Conservation (phyloP, 768 basidiomycete species). For the Tulasnella sp. region DNA sequence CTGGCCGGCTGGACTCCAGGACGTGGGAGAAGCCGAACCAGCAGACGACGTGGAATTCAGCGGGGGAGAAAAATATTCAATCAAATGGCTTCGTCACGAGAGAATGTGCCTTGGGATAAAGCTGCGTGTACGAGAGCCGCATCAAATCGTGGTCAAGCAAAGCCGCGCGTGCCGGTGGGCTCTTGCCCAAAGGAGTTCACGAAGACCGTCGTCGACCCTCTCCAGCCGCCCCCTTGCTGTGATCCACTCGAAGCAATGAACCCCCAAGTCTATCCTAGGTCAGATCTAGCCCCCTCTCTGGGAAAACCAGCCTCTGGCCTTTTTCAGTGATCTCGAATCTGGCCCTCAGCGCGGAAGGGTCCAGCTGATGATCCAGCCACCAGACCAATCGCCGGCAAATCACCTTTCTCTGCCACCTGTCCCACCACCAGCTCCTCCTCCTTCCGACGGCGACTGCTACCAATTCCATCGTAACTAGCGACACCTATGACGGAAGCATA, state of each 20-base stretch:
- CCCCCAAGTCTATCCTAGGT: background rate
- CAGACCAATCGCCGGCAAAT: conserved; percentile 13
- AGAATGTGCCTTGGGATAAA: background rate
- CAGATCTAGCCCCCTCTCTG: background rate
- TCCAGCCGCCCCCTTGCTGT: background rate
- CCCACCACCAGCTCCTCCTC: conserved; percentile 18
- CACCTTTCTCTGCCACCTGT: conserved; percentile 31
- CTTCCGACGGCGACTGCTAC: background rate
- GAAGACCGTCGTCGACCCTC: background rate
- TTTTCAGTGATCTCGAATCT: background rate
- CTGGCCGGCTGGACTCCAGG: background rate
- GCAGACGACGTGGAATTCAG: background rate
- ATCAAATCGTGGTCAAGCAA: background rate
- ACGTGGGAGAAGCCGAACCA: conserved; percentile 13
- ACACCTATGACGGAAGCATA: conserved; percentile 52
- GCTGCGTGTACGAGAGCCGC: conserved; percentile 14
- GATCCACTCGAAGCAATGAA: background rate
- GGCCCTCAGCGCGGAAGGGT: background rate
- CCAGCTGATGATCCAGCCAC: conserved; percentile 18
- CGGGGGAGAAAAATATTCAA: conserved; percentile 9
- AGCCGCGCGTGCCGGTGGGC: background rate
- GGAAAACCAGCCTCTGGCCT: background rate
- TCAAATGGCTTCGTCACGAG: conserved; percentile 12
- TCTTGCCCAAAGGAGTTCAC: background rate
- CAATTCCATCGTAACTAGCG: conserved; percentile 3